A percentile compares a stretch with the other conserved stretches of the same genome.
Evolutionary conservation across 805 yeast species (phyloP).

Genomic region (Teunomyces panamensis): DNA sequence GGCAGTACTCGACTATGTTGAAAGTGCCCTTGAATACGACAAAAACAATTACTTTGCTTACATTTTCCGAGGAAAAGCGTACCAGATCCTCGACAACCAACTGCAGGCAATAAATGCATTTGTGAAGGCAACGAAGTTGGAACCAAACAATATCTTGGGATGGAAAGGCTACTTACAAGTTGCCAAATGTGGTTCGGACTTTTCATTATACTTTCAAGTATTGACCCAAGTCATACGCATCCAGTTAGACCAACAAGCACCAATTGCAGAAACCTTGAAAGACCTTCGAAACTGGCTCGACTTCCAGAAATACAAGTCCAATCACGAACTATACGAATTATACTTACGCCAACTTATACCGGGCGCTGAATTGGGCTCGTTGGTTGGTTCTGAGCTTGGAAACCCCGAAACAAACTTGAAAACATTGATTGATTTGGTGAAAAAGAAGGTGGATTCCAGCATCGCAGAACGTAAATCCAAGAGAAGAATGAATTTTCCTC

Average conservation of each 20-base stretch:
- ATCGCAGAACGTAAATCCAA: constrained; percentile 42
- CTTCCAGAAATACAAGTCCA: constrained; percentile 24
- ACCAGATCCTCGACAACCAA: constrained; percentile 41
- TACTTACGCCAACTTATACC: constrained; percentile 56
- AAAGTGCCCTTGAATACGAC: constrained; percentile 57
- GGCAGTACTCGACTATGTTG: constrained; percentile 54
- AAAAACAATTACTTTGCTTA: constrained; percentile 60
- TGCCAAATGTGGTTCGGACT: constrained; percentile 35
- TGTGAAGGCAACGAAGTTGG: constrained; percentile 46
- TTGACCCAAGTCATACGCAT: constrained; percentile 44
- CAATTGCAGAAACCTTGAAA: constrained; percentile 47
- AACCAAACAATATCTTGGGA: constrained; percentile 55
- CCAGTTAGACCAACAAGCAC: constrained; percentile 40
- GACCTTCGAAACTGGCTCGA: constrained; percentile 48
- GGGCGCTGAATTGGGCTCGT: constrained; percentile 51
- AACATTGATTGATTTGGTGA: constrained; percentile 41
- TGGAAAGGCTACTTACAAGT: constrained; percentile 78
- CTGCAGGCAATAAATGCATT: constrained; percentile 44
- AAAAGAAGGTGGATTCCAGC: constrained; percentile 37
- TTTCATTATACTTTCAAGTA: constrained; percentile 44
- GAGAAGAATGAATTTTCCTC: constrained; percentile 49
- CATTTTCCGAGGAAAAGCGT: constrained; percentile 70
- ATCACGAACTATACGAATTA: constrained; percentile 37
- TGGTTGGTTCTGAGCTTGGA: constrained; percentile 45
- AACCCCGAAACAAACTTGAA: constrained; percentile 44